Conservation (phyloP, 305 asterid species). For the Andrographis paniculata region DNA sequence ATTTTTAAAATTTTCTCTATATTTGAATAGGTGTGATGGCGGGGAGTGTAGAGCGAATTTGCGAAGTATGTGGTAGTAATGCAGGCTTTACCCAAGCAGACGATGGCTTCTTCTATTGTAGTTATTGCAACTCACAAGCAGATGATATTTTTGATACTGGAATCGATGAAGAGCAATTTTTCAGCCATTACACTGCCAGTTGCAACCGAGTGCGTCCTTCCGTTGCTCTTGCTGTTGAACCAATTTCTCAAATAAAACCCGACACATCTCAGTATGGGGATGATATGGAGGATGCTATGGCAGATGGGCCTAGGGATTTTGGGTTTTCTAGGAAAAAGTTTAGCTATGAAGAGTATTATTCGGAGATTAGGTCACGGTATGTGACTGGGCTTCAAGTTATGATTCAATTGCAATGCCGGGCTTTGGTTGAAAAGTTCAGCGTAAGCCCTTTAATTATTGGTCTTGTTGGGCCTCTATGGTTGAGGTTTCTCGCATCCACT, state of each 20-base stretch:
- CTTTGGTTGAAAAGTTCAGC: slow-evolving; percentile 48
- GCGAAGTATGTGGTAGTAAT: slow-evolving; percentile 40
- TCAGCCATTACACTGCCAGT: slow-evolving; percentile 23
- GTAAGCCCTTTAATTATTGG: slow-evolving; percentile 60
- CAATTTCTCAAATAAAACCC: slow-evolving; percentile 30
- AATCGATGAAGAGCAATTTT: slow-evolving; percentile 38
- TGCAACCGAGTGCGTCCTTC: slow-evolving; percentile 25
- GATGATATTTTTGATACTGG: slow-evolving; percentile 42
- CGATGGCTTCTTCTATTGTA: slow-evolving; percentile 59
- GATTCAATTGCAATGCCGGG: slow-evolving; percentile 58
- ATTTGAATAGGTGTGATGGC: slow-evolving; percentile 24
- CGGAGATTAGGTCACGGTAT: slow-evolving; percentile 49
- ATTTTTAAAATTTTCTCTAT: too few relatives aligned
- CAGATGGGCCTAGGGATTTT: slow-evolving; percentile 39
- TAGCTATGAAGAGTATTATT: slow-evolving; percentile 36
- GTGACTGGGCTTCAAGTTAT: slow-evolving; percentile 45
- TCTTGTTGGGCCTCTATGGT: slow-evolving; percentile 58
- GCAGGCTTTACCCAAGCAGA: slow-evolving; percentile 29
- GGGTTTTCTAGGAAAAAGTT: slow-evolving; percentile 21
- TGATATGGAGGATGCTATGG: slow-evolving; percentile 33
- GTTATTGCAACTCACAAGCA: slow-evolving; percentile 43
- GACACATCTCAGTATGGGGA: slow-evolving; percentile 27
- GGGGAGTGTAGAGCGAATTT: slow-evolving; percentile 24
- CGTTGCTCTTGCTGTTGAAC: slow-evolving; percentile 22
- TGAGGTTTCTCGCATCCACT: slow-evolving; percentile 50